phyloP scores from a whole-genome alignment of 768 basidiomycete species.

The Omphalotus guepiniiformis region DNA sequence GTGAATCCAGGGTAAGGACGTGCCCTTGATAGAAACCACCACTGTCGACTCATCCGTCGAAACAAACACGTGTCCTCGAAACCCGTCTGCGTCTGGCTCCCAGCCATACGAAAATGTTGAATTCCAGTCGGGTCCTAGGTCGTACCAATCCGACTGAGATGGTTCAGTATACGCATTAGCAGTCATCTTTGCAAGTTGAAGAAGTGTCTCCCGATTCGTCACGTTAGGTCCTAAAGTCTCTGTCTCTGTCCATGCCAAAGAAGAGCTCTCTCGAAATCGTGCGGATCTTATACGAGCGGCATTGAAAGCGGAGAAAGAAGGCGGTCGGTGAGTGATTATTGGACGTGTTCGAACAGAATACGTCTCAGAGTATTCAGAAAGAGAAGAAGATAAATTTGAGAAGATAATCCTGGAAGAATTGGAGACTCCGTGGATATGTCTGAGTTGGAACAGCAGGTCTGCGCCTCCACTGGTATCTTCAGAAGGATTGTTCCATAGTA shows the following conservation, averaged over 20 bases:
- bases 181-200: conserved; percentile 84
- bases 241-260: conserved; percentile 58
- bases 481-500: conserved; percentile 33
- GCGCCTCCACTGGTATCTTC: too few relatives aligned
- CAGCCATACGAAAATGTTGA: conserved; percentile 79
- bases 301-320: conserved; percentile 36
- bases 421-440: conserved; percentile 59
- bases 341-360: conserved; percentile 39
- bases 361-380: conserved; percentile 21
- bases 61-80: conserved; percentile 91
- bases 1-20: conserved; percentile 70
- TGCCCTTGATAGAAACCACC: conserved; percentile 90
- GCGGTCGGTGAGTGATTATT: conserved; percentile 41
- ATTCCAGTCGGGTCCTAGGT: conserved; percentile 59
- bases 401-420: conserved; percentile 56
- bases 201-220: conserved; percentile 63
- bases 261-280: conserved; percentile 32
- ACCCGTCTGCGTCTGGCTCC: conserved; percentile 84
- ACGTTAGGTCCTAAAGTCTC: conserved; percentile 71
- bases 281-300: conserved; percentile 34
- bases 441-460: conserved; percentile 55
- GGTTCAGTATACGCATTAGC: conserved; percentile 70
- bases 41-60: conserved; percentile 80
- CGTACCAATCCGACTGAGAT: conserved; percentile 65
- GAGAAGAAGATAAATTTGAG: conserved; percentile 40